A percentile compares a stretch with the other conserved stretches of the same genome.
Conservation (phyloP, 495 filamentous ascomycete genomes). For the Glonium stellatum region DNA sequence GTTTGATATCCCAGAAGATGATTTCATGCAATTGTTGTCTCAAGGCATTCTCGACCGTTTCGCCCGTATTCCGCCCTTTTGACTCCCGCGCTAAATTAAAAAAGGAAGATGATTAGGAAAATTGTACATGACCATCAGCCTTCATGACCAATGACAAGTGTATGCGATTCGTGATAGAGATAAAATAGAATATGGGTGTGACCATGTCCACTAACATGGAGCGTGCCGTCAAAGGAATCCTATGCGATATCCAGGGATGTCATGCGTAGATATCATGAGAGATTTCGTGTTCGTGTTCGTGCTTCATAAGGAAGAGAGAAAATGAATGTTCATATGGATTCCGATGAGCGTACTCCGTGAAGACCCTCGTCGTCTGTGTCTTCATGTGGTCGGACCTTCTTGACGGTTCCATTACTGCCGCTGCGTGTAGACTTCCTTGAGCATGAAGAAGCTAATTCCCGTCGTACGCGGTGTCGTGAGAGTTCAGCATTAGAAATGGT, state of each 20-base stretch:
- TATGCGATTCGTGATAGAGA: neutral
- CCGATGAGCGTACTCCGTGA: neutral
- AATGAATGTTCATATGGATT: neutral
- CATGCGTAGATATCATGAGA: neutral
- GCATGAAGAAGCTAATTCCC: conserved; percentile 7
- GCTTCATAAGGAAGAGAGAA: neutral
- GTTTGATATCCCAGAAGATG: no score
- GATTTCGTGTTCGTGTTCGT: neutral
- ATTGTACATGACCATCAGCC: neutral
- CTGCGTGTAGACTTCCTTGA: conserved; percentile 23
- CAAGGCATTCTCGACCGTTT: no score
- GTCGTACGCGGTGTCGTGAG: conserved; percentile 12
- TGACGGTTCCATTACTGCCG: conserved; percentile 33
- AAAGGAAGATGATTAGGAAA: neutral
- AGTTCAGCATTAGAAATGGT: conserved; percentile 30
- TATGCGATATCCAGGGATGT: neutral
- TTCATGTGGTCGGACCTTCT: conserved; percentile 23
- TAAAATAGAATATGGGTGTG: neutral
- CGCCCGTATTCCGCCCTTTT: neutral
- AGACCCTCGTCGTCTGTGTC: neutral
- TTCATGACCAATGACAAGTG: neutral
- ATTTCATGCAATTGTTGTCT: no score
- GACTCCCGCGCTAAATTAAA: neutral
- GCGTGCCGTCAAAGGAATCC: neutral
- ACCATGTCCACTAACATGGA: neutral